A percentile compares a stretch with the other conserved stretches of the same genome.
Evolutionary conservation across 805 yeast genomes (phyloP).

Genomic region (Candida xiaguanensis): DNA sequence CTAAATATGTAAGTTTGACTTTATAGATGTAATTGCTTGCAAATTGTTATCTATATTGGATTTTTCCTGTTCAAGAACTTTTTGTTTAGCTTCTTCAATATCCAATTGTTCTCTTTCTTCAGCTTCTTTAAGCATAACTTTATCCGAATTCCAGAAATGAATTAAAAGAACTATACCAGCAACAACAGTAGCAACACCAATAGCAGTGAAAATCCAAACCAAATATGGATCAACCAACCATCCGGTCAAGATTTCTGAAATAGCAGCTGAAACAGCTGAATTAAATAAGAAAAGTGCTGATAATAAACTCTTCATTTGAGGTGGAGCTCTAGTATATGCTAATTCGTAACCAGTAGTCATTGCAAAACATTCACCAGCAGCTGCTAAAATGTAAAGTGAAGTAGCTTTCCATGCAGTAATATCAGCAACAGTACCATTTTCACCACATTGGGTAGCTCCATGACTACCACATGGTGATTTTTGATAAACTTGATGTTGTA

Average conservation of each 20-base stretch:
- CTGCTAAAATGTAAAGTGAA: slow-evolving; percentile 36
- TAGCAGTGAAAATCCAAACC: slow-evolving; percentile 38
- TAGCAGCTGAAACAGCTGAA: slow-evolving; percentile 47
- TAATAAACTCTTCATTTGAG: slow-evolving; percentile 47
- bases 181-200: slow-evolving; percentile 32
- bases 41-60: slow-evolving; percentile 1
- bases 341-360: slow-evolving; percentile 50
- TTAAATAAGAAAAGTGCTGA: slow-evolving; percentile 43
- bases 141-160: slow-evolving; percentile 36
- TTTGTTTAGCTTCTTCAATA: slow-evolving; percentile 2
- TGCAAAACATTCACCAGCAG: slow-evolving; percentile 53
- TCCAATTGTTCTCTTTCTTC: slow-evolving; percentile 19
- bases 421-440: slow-evolving; percentile 18
- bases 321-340: slow-evolving; percentile 52
- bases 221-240: slow-evolving; percentile 40
- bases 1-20: slow-evolving; percentile 2
- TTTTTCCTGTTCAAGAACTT: not conserved
- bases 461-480: slow-evolving; percentile 49
- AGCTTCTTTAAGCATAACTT: slow-evolving; percentile 37
- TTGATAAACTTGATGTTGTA: slow-evolving; percentile 46
- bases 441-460: slow-evolving; percentile 36
- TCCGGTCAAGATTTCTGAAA: slow-evolving; percentile 40
- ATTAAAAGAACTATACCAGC: slow-evolving; percentile 28
- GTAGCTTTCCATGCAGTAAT: slow-evolving; percentile 28
- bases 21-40: slow-evolving; percentile 6